Conservation (phyloP, 2,329 filamentous ascomycete species). For the Bipolaris sorokiniana region DNA sequence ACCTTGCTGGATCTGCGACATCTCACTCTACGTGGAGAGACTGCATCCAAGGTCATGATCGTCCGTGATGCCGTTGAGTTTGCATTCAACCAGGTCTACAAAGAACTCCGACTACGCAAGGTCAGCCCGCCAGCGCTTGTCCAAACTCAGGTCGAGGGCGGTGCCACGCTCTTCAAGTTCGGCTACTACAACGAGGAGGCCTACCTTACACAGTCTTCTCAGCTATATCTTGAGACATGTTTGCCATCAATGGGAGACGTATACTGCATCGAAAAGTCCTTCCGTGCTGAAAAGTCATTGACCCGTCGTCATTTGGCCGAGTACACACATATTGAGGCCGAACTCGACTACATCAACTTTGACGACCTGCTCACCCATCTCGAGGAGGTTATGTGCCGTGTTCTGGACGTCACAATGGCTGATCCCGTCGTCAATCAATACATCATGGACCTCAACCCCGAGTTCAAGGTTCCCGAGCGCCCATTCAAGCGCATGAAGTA, state of each 20-base stretch:
- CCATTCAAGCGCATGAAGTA: conserved; percentile 97
- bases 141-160: conserved; percentile 93
- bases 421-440: conserved; percentile 74
- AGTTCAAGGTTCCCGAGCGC: conserved; percentile 78
- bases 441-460: conserved; percentile 88
- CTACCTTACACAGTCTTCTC: conserved; percentile 94
- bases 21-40: conserved; percentile 82
- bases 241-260: conserved; percentile 90
- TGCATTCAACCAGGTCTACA: conserved; percentile 80
- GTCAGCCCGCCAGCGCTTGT: conserved; percentile 90
- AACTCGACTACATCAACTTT: conserved; percentile 95
- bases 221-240: conserved; percentile 96
- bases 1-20: conserved; percentile 83
- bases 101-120: conserved; percentile 77
- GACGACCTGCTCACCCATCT: conserved; percentile 85
- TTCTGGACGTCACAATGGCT: conserved; percentile 76
- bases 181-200: conserved; percentile 88
- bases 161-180: conserved; percentile 87
- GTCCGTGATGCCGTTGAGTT: conserved; percentile 81
- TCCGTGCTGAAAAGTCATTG: conserved; percentile 95
- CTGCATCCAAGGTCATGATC: conserved; percentile 83
- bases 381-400: conserved; percentile 84
- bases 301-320: conserved; percentile 94
- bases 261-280: conserved; percentile 98
- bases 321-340: conserved; percentile 95